Base-by-base conservation (phyloP, 371 early-diverging fungal species). In the Dinochytrium kinnereticum region DNA sequence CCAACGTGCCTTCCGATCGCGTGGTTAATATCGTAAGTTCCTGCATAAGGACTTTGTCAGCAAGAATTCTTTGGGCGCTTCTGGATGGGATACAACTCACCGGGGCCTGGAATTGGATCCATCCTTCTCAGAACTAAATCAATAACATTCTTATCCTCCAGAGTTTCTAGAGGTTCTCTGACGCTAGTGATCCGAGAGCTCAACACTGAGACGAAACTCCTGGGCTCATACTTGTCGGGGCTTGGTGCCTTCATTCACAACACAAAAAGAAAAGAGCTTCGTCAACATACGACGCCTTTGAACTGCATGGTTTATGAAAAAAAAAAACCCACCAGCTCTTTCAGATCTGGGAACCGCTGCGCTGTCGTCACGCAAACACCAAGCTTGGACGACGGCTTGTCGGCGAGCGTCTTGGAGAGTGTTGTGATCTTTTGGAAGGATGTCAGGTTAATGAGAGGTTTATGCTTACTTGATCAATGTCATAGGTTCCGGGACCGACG, bases 1-100 rank as follows among this genome's bases (percentile, higher is more conserved):
- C 78, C 81, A 31, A 84, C 82, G 64, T 82, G 78, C 38, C 85
- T 53, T 2, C 85, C 85, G 30, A 82, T 78, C 2, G 85, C 85
- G 36, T 72, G 78, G 55, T 82, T 84, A 33, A 81, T 57, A 64
- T 81, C 81, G 61, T 84, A 84, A 1, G 81, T 74, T 17, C 82
- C 81, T 75, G 0, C 26, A n/a, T 5, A 53, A 38, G 34, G 59
- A 40, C 36, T 28, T 1, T 44, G 51, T 34, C 67, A 37, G 34
- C 13, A 19, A 71, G 36, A 55, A 44, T 44, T n/a, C 10, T 44
- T 44, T 10, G 10, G 49, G 49, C 21, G 49, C 13, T 44, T 10
- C 13, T 44, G 49, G 49, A 44, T 10, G 49, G 49, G 49, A 10
- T 51, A 15, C 10, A 21, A 19, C 30, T 71, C n/a, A 37, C 49